Evolutionary conservation across 192 early-diverging fungal species (phyloP), one percentile per base, ranked within the genome.

Genomic region (Dissophora globulifera): DNA sequence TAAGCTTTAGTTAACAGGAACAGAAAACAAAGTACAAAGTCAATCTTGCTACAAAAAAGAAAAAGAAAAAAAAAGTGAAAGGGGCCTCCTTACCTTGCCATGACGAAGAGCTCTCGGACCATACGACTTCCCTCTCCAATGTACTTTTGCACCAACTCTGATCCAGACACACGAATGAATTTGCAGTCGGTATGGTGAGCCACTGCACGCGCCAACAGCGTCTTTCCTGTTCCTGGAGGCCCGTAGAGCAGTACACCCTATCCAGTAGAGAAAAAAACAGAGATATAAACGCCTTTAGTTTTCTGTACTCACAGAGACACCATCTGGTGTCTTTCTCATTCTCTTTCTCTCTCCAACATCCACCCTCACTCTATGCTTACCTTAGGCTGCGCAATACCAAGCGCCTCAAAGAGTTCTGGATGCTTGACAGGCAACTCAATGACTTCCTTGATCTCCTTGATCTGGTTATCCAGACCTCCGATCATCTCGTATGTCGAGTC

Each of bases 371-470:
- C 35, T 38, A 6, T 13, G 7, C 6, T 41, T 68, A 86, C 87
- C 86, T 99, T 99, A 50, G 98, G 98, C 80, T 98, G 98, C 12
- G 95, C 96, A 81, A 99, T 99, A 59, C 98, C 98, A 40, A 99
- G 85, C 15, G 94, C 86, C 58, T 99, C 98, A 81, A 98, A 99
- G 56, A 99, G 86, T 71, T 99, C 98, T 9, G 98, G 98, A 79
- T 99, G 98, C 82, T 98, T 99, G 17, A 99, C 94, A 13, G 98
- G 98, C 63, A 99, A 88, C 86, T 98, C 98, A 74, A 99, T 98
- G 40, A 98, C 98, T 82, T 99, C 98, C 76, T 98, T 98, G 74
- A 99, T 98, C 80, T 99, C 98, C 79, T 99, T 98, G 71, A 99
- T 99, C 78, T 99, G 98, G 72, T 96, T 93, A 78, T 98, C 96